A percentile compares a stretch with the other conserved stretches of the same genome.
These are phyloP conservation scores for Phytophthora tubulina DNA, from an alignment of 352 stramenopile species.

Conservation along the genomic window DNA sequence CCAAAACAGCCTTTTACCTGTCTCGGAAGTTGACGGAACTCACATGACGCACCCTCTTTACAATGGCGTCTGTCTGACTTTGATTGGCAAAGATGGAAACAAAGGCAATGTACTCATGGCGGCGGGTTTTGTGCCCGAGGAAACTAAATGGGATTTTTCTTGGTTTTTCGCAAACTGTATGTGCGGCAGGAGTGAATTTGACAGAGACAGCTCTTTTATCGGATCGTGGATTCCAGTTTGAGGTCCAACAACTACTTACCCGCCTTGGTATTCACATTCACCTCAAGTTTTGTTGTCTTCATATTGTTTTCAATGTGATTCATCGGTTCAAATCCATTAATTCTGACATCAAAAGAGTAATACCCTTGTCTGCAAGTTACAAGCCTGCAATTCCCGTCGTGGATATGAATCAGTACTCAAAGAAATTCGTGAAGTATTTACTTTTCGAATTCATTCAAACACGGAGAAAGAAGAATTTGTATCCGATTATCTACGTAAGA, in stretches of 20 bases:
- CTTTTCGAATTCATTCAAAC: neutral
- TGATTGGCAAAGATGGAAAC: slow-evolving; percentile 9
- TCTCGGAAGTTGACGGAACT: slow-evolving; percentile 12
- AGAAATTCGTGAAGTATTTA: neutral
- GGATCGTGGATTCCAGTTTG: slow-evolving; percentile 3
- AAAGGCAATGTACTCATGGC: neutral
- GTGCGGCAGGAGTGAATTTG: neutral
- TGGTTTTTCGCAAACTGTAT: too few relatives aligned
- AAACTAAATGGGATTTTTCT: slow-evolving; percentile 13
- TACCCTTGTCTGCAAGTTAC: neutral
- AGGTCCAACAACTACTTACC: neutral
- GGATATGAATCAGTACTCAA: neutral
- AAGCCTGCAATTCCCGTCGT: neutral
- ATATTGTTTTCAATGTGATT: slow-evolving; percentile 5
- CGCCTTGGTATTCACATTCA: neutral
- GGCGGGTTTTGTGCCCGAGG: slow-evolving; percentile 5
- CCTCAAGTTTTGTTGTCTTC: neutral
- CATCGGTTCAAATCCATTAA: slow-evolving; percentile 2
- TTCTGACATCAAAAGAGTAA: neutral
- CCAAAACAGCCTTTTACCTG: too few relatives aligned
- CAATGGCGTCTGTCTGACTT: slow-evolving; percentile 1
- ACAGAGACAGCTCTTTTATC: neutral
- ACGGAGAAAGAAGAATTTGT: neutral
- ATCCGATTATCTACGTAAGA: neutral
- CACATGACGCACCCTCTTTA: slow-evolving; percentile 12